These are phyloP conservation scores for Clitopilus passeckerianus DNA, from an alignment of 768 basidiomycete genomes.

Conservation along the genomic window DNA sequence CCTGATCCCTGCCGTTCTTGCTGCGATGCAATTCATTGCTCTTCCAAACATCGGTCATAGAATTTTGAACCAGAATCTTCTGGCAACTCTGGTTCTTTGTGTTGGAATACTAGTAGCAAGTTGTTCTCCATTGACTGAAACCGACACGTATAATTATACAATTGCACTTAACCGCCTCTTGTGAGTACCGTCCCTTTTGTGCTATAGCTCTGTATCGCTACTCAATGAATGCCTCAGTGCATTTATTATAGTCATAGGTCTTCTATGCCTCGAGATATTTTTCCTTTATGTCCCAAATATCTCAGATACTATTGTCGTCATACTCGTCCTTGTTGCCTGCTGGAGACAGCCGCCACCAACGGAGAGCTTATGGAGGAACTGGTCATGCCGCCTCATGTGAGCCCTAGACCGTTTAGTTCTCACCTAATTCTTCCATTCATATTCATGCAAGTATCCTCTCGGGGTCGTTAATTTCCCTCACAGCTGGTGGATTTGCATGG, in stretches of 20 bases:
- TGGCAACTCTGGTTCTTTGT: neutral
- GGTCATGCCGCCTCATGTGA: too few relatives aligned
- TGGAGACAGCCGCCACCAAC: too few relatives aligned
- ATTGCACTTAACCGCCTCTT: neutral
- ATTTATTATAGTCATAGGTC: neutral
- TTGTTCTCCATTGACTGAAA: neutral
- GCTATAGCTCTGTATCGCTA: neutral
- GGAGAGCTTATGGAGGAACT: too few relatives aligned
- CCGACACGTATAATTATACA: neutral
- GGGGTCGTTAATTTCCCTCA: too few relatives aligned
- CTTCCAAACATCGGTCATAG: neutral
- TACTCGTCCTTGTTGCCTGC: neutral
- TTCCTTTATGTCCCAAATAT: neutral
- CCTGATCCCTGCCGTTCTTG: neutral
- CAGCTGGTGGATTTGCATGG: too few relatives aligned
- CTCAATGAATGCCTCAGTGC: neutral
- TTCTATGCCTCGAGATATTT: neutral
- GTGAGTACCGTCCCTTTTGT: neutral
- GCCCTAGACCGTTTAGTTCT: too few relatives aligned
- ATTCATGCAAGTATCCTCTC: too few relatives aligned
- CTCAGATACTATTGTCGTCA: neutral
- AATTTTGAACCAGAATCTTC: neutral
- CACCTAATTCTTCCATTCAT: too few relatives aligned
- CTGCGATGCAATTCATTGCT: neutral
- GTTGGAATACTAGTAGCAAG: neutral